phyloP scores from a whole-genome alignment of 179 eudicot genomes.

The Beta corolliflora region DNA sequence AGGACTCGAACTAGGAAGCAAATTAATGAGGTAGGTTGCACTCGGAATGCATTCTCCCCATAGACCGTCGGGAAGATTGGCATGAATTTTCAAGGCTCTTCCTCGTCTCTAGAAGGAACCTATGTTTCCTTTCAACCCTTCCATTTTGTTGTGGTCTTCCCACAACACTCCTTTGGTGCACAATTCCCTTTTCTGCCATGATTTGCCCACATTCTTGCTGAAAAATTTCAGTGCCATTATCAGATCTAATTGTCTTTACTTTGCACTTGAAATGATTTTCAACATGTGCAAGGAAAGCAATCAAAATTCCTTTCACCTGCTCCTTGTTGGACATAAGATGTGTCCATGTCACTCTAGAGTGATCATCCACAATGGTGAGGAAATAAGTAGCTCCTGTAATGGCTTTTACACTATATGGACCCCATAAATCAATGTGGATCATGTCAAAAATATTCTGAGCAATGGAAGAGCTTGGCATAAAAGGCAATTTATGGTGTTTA shows the following conservation, averaged over 20 bases:
- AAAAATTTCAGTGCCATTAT: background rate
- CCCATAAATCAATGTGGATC: background rate
- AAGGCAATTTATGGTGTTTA: no score
- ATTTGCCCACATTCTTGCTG: background rate
- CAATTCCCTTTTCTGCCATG: background rate
- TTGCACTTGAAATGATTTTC: no score
- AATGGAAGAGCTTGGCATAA: no score
- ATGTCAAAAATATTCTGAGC: background rate
- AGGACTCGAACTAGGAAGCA: background rate
- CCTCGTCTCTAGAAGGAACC: background rate
- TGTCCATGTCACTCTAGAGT: background rate
- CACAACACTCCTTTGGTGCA: background rate
- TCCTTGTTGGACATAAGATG: no score
- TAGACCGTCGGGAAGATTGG: background rate
- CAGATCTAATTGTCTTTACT: background rate
- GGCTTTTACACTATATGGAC: background rate
- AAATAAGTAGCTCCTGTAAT: background rate
- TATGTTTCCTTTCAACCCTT: background rate
- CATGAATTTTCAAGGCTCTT: background rate
- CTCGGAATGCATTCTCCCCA: background rate
- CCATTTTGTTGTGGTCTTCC: slow-evolving; percentile 1
- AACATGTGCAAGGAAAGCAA: background rate
- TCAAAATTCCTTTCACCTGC: no score
- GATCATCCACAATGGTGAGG: background rate
- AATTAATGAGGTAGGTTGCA: background rate